These are phyloP conservation scores for Cladosporium velox DNA, from an alignment of 2,329 filamentous ascomycete species.

Conservation along the genomic window DNA sequence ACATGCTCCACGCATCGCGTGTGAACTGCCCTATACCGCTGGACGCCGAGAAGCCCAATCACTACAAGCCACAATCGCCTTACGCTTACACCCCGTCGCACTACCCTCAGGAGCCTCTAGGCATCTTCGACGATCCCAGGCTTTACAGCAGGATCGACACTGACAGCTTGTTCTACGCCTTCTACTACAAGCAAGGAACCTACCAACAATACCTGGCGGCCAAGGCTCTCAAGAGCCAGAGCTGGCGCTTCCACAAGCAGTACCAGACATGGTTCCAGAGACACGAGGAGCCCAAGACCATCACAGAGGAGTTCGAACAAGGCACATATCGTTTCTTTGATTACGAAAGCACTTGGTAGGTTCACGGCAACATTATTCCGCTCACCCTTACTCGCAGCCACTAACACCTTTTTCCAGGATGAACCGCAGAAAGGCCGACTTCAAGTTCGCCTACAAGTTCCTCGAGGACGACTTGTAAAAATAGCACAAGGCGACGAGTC, in stretches of 20 bases:
- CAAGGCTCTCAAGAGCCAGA: constrained; percentile 96
- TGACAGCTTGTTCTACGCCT: constrained; percentile 96
- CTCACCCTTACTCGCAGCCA: neutral
- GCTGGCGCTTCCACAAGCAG: constrained; percentile 99
- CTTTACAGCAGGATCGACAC: constrained; percentile 89
- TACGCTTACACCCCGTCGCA: constrained; percentile 74
- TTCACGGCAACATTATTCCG: neutral
- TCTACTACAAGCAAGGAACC: constrained; percentile 97
- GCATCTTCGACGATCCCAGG: constrained; percentile 87
- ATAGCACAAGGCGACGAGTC: constrained; percentile 63
- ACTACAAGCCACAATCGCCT: constrained; percentile 80
- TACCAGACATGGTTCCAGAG: constrained; percentile 99
- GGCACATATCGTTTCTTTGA: constrained; percentile 99
- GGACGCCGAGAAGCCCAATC: constrained; percentile 79
- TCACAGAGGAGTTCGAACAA: constrained; percentile 98
- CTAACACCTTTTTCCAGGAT: constrained; percentile 63
- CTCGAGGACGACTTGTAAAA: constrained; percentile 82
- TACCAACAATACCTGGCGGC: constrained; percentile 95
- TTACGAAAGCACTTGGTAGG: constrained; percentile 97
- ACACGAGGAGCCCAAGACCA: constrained; percentile 97
- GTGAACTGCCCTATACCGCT: constrained; percentile 70
- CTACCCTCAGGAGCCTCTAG: constrained; percentile 89
- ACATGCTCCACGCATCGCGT: constrained; percentile 75
- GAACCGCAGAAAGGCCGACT: constrained; percentile 96
- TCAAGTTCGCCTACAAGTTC: constrained; percentile 98